A percentile compares a stretch with the other conserved stretches of the same genome.
phyloP scores from a whole-genome alignment of 768 basidiomycete species.

The Phylloporus scabripes region DNA sequence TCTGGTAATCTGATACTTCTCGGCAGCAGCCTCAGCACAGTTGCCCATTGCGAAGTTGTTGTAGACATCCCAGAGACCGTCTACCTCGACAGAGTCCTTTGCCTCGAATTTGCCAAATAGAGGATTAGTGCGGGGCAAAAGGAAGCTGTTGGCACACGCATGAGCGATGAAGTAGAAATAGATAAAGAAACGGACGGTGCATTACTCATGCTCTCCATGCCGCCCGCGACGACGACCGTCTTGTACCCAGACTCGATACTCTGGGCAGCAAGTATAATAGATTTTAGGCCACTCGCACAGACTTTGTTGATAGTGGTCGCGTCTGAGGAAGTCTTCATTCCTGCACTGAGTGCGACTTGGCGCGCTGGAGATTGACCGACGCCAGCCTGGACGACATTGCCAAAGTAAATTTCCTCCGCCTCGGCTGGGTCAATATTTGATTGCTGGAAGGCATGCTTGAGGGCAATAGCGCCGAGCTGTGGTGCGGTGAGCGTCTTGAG shows the following conservation, averaged over 20 bases:
- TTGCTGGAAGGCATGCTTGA: constrained; percentile 85
- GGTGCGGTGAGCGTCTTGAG: constrained; percentile 87
- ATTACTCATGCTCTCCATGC: constrained; percentile 99
- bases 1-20: constrained; percentile 76
- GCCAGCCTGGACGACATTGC: constrained; percentile 96
- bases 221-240: constrained; percentile 85
- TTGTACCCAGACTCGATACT: constrained; percentile 83
- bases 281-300: constrained; percentile 95
- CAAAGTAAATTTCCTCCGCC: constrained; percentile 96
- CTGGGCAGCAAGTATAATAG: constrained; percentile 91
- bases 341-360: constrained; percentile 91
- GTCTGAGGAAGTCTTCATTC: constrained; percentile 79
- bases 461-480: constrained; percentile 81
- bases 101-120: constrained; percentile 85
- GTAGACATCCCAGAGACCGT: constrained; percentile 96
- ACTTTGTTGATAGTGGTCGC: constrained; percentile 99
- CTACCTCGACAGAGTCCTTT: constrained; percentile 81
- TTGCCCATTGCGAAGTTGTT: constrained; percentile 98
- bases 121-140: constrained; percentile 75
- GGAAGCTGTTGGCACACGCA: constrained; percentile 47
- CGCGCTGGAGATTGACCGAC: constrained; percentile 98
- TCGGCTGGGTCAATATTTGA: constrained; percentile 72
- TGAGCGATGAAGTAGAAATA: constrained; percentile 3
- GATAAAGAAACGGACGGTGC: constrained; percentile 69
- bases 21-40: constrained; percentile 85